phyloP scores from a whole-genome alignment of 2,329 filamentous ascomycete species.

The Stenocarpella maydis region DNA sequence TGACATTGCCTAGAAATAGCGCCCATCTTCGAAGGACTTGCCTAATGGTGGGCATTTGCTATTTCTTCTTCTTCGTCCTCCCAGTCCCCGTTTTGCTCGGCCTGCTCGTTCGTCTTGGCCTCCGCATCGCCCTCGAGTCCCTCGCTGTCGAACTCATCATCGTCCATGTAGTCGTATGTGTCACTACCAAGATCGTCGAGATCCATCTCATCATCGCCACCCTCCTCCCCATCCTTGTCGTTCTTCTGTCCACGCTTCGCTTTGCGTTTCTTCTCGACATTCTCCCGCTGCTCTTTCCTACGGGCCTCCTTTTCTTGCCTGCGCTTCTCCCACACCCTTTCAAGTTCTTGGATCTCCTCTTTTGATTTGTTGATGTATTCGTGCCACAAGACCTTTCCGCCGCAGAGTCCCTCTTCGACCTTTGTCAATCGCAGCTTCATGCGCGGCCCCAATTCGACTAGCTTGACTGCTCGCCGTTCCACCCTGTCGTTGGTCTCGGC shows the following conservation, averaged over 20 bases:
- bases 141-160: slow-evolving; percentile 61
- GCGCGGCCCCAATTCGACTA: slow-evolving; percentile 90
- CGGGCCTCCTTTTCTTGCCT: slow-evolving; percentile 83
- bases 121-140: slow-evolving; percentile 59
- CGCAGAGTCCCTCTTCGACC: slow-evolving; percentile 92
- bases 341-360: slow-evolving; percentile 78
- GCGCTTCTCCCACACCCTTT: slow-evolving; percentile 82
- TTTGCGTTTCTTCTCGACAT: slow-evolving; percentile 86
- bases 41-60: slow-evolving; percentile 30
- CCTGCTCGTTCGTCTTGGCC: slow-evolving; percentile 56
- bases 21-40: not conserved
- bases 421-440: slow-evolving; percentile 91
- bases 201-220: slow-evolving; percentile 45
- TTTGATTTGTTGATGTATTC: slow-evolving; percentile 89
- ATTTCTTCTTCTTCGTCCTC: slow-evolving; percentile 59
- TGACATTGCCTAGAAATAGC: not conserved
- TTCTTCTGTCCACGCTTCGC: slow-evolving; percentile 39
- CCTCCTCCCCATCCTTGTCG: slow-evolving; percentile 51
- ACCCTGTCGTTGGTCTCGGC: slow-evolving; percentile 61
- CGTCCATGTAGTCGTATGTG: slow-evolving; percentile 49
- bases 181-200: slow-evolving; percentile 49
- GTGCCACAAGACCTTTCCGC: slow-evolving; percentile 96
- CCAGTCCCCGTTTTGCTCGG: slow-evolving; percentile 61
- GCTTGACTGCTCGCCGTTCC: slow-evolving; percentile 87
- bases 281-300: slow-evolving; percentile 84